Conservation (phyloP, 208 protist species). For the Naegleria fowleri region DNA sequence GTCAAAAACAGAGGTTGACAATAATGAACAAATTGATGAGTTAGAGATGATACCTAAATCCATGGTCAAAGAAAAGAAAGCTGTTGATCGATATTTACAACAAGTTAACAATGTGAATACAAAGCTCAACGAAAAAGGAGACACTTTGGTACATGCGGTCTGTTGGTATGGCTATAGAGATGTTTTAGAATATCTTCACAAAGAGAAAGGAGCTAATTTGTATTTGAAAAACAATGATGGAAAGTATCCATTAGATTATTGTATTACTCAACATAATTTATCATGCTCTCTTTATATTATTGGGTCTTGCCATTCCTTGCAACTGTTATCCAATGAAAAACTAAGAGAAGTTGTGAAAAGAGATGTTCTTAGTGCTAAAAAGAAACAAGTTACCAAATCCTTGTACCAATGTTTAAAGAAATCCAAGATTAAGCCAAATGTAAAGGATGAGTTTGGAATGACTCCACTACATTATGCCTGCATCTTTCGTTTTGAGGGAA, state of each 20-base stretch:
- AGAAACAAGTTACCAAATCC: not conserved
- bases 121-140: not conserved
- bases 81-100: not conserved
- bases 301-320: not conserved
- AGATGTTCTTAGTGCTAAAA: not conserved
- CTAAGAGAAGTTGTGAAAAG: not conserved
- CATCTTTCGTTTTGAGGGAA: not conserved
- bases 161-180: not conserved
- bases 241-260: not conserved
- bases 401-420: not conserved
- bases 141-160: not conserved
- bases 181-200: not conserved
- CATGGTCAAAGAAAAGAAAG: not conserved
- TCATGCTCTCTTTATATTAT: not conserved
- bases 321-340: not conserved
- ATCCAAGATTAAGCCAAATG: not conserved
- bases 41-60: not conserved
- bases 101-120: not conserved
- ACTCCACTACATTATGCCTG: not conserved
- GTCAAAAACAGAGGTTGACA: not conserved
- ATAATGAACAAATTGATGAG: not conserved
- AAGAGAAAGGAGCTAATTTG: not conserved
- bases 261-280: not conserved
- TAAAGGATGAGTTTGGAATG: not conserved
- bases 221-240: not conserved